These are phyloP conservation scores for Sugiyamaella japonica DNA, from an alignment of 1,139 yeast genomes.

Conservation along the genomic window DNA sequence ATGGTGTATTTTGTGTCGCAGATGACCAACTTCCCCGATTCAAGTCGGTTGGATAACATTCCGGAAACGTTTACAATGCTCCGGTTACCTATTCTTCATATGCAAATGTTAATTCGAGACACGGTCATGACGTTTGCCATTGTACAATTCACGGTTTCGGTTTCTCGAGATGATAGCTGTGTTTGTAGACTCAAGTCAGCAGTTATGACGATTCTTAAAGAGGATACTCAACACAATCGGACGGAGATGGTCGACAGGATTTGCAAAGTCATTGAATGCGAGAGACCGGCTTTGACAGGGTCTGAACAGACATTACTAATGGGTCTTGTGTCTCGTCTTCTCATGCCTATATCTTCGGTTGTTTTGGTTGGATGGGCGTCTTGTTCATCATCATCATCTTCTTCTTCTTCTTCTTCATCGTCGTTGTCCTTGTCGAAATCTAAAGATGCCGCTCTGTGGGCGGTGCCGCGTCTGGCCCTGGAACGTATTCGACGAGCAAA, in stretches of 20 bases:
- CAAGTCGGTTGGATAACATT: conserved; percentile 19
- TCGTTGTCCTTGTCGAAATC: too few relatives aligned
- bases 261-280: conserved; percentile 22
- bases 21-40: conserved; percentile 23
- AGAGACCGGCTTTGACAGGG: conserved; percentile 28
- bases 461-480: conserved; percentile 28
- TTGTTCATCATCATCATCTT: not conserved
- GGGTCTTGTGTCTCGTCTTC: conserved; percentile 24
- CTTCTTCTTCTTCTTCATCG: too few relatives aligned
- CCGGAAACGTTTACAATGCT: conserved; percentile 31
- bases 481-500: conserved; percentile 27
- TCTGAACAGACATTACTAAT: conserved; percentile 25
- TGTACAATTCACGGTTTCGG: conserved; percentile 27
- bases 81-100: conserved; percentile 29
- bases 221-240: conserved; percentile 17
- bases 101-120: conserved; percentile 28
- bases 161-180: conserved; percentile 24
- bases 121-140: conserved; percentile 30
- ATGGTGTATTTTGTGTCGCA: conserved; percentile 22
- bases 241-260: conserved; percentile 22
- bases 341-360: conserved; percentile 10
- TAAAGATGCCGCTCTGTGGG: conserved; percentile 19
- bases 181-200: conserved; percentile 27
- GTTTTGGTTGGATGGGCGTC: conserved; percentile 2
- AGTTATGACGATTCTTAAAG: conserved; percentile 22